Evolutionary conservation across 2,329 filamentous ascomycete genomes (phyloP), one percentile per base, ranked within the genome.

Genomic region (Geoglossum cookeanum): DNA sequence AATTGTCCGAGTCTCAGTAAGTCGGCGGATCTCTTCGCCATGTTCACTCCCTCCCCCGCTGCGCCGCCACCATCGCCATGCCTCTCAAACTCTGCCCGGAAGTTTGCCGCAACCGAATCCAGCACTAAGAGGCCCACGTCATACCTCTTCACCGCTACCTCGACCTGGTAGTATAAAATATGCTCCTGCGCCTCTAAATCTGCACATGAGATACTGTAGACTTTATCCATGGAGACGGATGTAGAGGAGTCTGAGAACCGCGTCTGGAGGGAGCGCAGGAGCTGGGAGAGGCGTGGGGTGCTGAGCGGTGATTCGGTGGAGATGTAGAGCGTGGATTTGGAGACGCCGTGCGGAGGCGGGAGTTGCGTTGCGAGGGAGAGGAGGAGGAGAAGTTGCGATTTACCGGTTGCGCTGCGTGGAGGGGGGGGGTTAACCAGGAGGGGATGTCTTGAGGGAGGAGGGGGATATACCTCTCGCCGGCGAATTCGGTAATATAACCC

Each of bases 131-230:
- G 77, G 1, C 91, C 88, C 56, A 95, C 75, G 60, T 83, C 77
- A 68, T 87, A 81, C 52, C 86, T 80, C 61, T 78, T 73, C 22
- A 95, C 80, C 32, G 89, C 83, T 17, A 95, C 84, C 1, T 92
- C 92, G 4, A 97, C 82, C 68, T 98, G 92, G 69, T 87, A 97
- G 61, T 82, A 83, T 30, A 97, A 75, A 65, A 98, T 95, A 70
- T 97, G 91, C 59, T 97, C 91, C 70, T 98, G 92, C 0, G 86
- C 84, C 70, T 97, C 92, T 58, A 97, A 81, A 67, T 97, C 90
- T 35, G 87, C 86, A 8, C 87, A 89, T 55, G 84, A 81, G 62
- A 92, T 86, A 67, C 84, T 87, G 64, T 89, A 77, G 61, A 98
- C 83, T 62, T 78, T 76, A 68, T 87, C 81, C 4, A 96, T 76